Evolutionary conservation across 2,329 filamentous ascomycete genomes (phyloP), one percentile per base, ranked within the genome.

Genomic region (Gnomoniopsis smithogilvyi): DNA sequence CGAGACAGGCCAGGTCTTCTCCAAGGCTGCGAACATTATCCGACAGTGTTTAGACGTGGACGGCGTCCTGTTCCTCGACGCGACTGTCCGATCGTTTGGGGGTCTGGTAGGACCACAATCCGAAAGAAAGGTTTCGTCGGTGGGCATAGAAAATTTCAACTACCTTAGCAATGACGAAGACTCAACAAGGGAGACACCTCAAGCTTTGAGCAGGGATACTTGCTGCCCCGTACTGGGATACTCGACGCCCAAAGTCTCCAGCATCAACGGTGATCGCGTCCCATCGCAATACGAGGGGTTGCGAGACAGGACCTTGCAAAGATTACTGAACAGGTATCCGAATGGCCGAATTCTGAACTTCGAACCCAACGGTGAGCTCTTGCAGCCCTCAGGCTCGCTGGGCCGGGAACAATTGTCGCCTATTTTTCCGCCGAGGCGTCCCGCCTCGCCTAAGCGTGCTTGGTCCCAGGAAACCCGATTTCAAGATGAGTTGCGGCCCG

Each of bases 331-430:
- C 10, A 68, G 74, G 2, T 77, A 82, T 59, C 79, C 79, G 0
- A 67, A 70, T 8, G 80, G 80, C 0, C 74, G 74, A 48, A 72
- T 80, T 1, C 81, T 80, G 56, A 76, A 75, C 51, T 78, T 77
- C 21, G 74, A 75, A 15, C 68, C 69, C 4, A 65, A 73, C 12
- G 78, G 76, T 0, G 67, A 54, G 24, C 38, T 51, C 6, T 34
- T 61, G 12, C 36, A 58, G 17, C 33, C 26, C 14, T 22, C 38
- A 3, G n/a, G 17, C 7, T 2, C 70, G 11, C 54, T 76, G 0
- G 69, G 71, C 3, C 65, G 67, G 12, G 52, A 46, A 6, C 4
- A 41, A 7, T 3, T 24, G 3, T 14, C 45, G 3, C 46, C 48
- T 6, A 41, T 26, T 2, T 6, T 34, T 12, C 51, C 46, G 22